Evolutionary conservation across 192 early-diverging fungal genomes (phyloP).

Genomic region (Chytriomyces hyalinus): DNA sequence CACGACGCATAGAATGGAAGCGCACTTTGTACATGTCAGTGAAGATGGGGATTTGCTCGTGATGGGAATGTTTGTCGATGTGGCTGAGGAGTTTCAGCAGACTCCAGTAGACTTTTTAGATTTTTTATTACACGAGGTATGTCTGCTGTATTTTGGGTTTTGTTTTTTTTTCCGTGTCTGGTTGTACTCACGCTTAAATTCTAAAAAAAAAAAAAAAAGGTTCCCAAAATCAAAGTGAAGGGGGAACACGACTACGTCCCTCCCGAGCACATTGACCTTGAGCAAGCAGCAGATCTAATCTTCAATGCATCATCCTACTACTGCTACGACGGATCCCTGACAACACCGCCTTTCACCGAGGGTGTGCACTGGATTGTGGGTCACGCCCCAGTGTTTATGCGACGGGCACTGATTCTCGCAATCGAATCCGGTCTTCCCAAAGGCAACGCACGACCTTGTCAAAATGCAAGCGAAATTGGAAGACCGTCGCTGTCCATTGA

Average conservation of each 20-base stretch:
- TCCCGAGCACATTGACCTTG: slow-evolving; percentile 4
- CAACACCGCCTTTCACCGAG: slow-evolving; percentile 31
- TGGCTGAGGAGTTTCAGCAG: background rate
- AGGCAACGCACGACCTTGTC: slow-evolving; percentile 7
- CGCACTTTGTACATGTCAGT: slow-evolving; percentile 30
- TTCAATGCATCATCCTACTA: background rate
- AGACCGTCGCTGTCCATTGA: too few relatives aligned
- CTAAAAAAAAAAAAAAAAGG: too few relatives aligned
- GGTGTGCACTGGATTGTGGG: slow-evolving; percentile 36
- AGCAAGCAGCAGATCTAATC: slow-evolving; percentile 11
- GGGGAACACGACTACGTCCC: too few relatives aligned
- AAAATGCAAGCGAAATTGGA: too few relatives aligned
- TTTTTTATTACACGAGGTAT: slow-evolving; percentile 1
- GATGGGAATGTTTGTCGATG: slow-evolving; percentile 28
- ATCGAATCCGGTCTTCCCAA: slow-evolving; percentile 24
- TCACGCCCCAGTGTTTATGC: background rate
- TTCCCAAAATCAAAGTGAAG: too few relatives aligned
- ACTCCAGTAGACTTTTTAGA: slow-evolving; percentile 16
- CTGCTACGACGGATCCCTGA: slow-evolving; percentile 25
- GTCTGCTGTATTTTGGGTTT: too few relatives aligned
- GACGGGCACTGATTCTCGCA: slow-evolving; percentile 4
- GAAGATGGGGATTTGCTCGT: slow-evolving; percentile 25
- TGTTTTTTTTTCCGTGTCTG: too few relatives aligned
- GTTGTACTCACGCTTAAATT: too few relatives aligned
- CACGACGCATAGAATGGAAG: slow-evolving; percentile 13